Base-by-base conservation (phyloP, 345 rosid genomes). In the Bretschneidera sinensis region DNA sequence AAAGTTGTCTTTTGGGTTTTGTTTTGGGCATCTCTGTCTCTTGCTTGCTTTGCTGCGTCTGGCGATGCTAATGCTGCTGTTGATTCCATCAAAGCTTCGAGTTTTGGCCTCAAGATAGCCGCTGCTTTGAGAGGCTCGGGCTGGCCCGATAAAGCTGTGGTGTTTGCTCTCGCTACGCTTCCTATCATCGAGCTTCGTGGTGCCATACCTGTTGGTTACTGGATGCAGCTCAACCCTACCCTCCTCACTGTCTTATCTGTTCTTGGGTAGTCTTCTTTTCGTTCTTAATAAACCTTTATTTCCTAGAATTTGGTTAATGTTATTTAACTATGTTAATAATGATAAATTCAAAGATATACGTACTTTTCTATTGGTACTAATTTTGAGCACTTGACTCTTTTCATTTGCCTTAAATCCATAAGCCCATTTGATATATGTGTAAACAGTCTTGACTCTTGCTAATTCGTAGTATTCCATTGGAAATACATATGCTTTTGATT, bases 141-240 rank as follows among this genome's bases (percentile, higher is more conserved):
- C 23, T 92, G 87, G 91, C 87, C 85, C 0, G 97, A 89, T 48
- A 87, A 87, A 67, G 84, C 88, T 47, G 94, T 87, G 24, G 98
- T 89, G 21, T 89, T 92, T 71, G 80, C 96, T 47, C 89, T 92
- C 18, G 94, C 98, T 23, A 92, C 96, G 16, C 91, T 89, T 59
- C 98, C 97, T 0, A 74, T 92, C 57, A 67, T 92, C 51, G 98
- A 92, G 76, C 98, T 92, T 49, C 96, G 97, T 34, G 94, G 98
- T 57, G 98, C 97, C 45, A 89, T 87, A 28, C 98, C 97, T 4
- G 96, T 92, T 48, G 98, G 98, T 59, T 89, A 92, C 63, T 92
- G 98, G 98, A 76, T 92, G 95, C 91, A 85, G 55, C 94, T 92
- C 15, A 79, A 80, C 31, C 98, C 97, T 16, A 21, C 22, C 0